These are phyloP conservation scores for Botrytis elliptica DNA, from an alignment of 2,329 filamentous ascomycete genomes.

Conservation along the genomic window DNA sequence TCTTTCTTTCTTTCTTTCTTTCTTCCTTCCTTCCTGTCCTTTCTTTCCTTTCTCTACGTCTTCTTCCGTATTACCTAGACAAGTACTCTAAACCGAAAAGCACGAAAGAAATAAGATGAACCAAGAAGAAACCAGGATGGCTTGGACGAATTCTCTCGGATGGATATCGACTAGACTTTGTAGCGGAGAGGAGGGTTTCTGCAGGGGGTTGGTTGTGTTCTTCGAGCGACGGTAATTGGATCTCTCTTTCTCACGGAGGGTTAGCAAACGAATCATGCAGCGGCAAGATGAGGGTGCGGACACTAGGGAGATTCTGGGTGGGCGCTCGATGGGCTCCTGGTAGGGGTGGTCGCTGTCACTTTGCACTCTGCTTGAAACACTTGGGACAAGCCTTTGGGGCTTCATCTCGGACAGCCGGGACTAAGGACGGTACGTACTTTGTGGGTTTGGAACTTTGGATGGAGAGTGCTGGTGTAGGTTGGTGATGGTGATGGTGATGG, in stretches of 20 bases:
- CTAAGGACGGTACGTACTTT: background rate
- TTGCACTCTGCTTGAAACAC: background rate
- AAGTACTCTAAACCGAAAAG: background rate
- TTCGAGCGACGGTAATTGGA: background rate
- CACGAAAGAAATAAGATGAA: background rate
- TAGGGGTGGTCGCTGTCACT: background rate
- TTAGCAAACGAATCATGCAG: background rate
- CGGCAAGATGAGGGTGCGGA: background rate
- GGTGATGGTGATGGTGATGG: too few relatives aligned
- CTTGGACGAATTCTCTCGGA: background rate
- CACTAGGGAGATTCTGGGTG: too few relatives aligned
- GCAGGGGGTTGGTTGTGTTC: background rate
- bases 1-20: background rate
- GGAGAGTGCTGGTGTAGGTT: too few relatives aligned
- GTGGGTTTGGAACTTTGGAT: background rate
- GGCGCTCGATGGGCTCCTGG: background rate
- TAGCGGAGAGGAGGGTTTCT: background rate
- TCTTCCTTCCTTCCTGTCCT: background rate
- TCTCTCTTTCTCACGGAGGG: background rate
- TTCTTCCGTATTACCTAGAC: too few relatives aligned
- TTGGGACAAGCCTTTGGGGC: background rate
- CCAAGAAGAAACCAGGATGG: background rate
- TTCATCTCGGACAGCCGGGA: conserved; percentile 2
- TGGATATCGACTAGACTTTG: background rate
- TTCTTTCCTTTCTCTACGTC: background rate